phyloP scores from a whole-genome alignment of 2,329 filamentous ascomycete genomes.

The Colletotrichum kahawae region DNA sequence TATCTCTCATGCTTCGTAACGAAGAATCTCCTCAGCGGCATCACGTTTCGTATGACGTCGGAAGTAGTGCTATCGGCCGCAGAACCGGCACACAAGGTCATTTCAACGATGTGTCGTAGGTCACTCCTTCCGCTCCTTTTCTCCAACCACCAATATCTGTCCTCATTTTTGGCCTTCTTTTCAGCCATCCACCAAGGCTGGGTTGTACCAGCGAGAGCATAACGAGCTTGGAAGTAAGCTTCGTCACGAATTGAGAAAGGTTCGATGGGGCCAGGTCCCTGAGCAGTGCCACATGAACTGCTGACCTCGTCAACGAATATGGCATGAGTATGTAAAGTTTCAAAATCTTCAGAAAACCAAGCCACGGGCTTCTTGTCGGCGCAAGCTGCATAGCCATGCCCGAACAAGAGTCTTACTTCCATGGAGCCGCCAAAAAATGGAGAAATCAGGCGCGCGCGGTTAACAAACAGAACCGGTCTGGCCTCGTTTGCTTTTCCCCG shows the following conservation, averaged over 20 bases:
- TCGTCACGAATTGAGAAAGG: not conserved
- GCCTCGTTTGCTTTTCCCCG: not conserved
- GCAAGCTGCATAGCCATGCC: not conserved
- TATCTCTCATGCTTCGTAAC: not conserved
- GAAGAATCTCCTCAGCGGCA: not conserved
- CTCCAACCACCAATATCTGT: not conserved
- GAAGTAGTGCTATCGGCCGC: not conserved
- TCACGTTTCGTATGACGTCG: not conserved
- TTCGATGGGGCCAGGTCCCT: not conserved
- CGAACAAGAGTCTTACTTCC: not conserved
- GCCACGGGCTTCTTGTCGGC: not conserved
- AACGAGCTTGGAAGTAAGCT: not conserved
- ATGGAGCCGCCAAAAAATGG: not conserved
- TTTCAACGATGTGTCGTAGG: not conserved
- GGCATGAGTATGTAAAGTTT: not conserved
- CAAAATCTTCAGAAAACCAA: not conserved
- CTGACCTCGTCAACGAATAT: not conserved
- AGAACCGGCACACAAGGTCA: not conserved
- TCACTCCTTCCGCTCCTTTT: not conserved
- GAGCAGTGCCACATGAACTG: not conserved
- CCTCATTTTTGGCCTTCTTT: not conserved
- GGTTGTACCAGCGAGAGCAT: not conserved
- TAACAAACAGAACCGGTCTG: not conserved
- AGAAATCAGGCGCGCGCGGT: not conserved
- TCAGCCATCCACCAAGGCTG: not conserved